Evolutionary conservation across 2,329 filamentous ascomycete genomes (phyloP).

Genomic region (Sphaceloma murrayae): DNA sequence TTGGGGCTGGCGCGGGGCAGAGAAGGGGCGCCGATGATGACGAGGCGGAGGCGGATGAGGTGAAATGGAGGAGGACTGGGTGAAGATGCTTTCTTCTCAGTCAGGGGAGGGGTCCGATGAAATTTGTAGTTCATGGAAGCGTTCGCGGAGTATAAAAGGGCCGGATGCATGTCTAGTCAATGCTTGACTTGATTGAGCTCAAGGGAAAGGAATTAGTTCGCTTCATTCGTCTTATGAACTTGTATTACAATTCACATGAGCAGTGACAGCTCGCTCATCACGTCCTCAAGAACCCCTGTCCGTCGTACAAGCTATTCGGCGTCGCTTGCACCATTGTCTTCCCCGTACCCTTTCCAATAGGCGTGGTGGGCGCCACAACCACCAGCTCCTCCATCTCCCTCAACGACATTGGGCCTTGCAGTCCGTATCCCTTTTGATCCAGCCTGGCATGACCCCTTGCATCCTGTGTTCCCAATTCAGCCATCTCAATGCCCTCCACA

Average conservation of each 20-base stretch:
- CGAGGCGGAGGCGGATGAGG: constrained; percentile 31
- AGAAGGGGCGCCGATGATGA: constrained; percentile 27
- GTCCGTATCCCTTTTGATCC: background rate
- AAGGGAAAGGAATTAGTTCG: no score
- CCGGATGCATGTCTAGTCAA: no score
- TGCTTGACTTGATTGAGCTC: no score
- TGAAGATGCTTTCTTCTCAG: constrained; percentile 22
- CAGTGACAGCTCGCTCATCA: no score
- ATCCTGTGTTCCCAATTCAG: background rate
- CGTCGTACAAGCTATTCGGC: constrained; percentile 40
- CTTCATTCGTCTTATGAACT: no score
- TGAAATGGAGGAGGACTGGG: constrained; percentile 46
- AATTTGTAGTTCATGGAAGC: background rate
- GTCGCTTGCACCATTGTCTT: constrained; percentile 26
- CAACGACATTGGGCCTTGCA: background rate
- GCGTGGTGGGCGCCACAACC: constrained; percentile 10
- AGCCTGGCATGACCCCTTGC: background rate
- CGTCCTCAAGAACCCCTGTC: constrained; percentile 30
- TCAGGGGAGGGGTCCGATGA: background rate
- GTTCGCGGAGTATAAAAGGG: background rate
- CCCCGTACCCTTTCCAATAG: constrained; percentile 4
- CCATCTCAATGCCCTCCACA: background rate
- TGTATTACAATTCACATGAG: background rate
- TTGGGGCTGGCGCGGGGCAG: constrained; percentile 37
- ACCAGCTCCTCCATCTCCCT: constrained; percentile 10